Percentiles rank a stretch among this genome's conserved stretches.
These are phyloP conservation scores for Hypoxylon sp. DNA, from an alignment of 2,329 filamentous ascomycete genomes.

Conservation along the genomic window DNA sequence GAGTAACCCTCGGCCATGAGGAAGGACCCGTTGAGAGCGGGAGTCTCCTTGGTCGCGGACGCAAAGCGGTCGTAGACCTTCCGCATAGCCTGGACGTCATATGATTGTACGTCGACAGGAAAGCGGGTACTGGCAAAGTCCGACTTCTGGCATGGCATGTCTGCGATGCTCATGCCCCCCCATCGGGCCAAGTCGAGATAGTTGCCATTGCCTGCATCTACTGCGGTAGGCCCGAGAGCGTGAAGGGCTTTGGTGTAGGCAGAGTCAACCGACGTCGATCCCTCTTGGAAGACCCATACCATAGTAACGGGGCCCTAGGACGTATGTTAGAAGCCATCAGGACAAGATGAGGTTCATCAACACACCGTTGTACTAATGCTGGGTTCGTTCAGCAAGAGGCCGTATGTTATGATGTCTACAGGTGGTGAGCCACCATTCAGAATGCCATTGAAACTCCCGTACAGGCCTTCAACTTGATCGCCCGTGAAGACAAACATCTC, in stretches of 20 bases:
- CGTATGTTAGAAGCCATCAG: not conserved
- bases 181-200: conserved; percentile 28
- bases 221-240: conserved; percentile 18
- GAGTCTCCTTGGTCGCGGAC: conserved; percentile 41
- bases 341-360: not conserved
- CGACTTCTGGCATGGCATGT: conserved; percentile 24
- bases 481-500: conserved; percentile 55
- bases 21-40: conserved; percentile 42
- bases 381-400: conserved; percentile 22
- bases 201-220: conserved; percentile 2
- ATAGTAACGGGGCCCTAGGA: conserved; percentile 29
- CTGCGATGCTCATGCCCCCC: conserved; percentile 14
- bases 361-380: conserved; percentile 25
- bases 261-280: conserved; percentile 24
- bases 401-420: conserved; percentile 26
- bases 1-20: conserved; percentile 39
- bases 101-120: conserved; percentile 36
- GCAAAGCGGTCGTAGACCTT: conserved; percentile 50
- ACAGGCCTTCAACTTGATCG: conserved; percentile 59
- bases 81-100: conserved; percentile 48
- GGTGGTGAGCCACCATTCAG: conserved; percentile 43
- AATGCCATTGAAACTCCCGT: conserved; percentile 53
- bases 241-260: conserved; percentile 28
- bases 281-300: conserved; percentile 36
- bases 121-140: conserved; percentile 34